Base-by-base conservation (phyloP, 768 basidiomycete genomes). In the Macrolepiota dolichaula region DNA sequence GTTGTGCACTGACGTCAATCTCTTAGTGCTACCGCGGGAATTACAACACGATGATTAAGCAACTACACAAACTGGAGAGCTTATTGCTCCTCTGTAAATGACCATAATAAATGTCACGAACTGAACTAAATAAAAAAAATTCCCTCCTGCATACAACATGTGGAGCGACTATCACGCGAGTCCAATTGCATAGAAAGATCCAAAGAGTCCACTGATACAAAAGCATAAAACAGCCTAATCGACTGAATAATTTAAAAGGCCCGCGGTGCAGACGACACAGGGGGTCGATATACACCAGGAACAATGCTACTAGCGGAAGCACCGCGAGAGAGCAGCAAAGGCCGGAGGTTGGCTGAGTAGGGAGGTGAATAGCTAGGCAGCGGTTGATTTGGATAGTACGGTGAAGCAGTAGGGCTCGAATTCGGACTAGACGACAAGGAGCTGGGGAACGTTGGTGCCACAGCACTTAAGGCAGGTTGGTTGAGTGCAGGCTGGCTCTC, bases 1-100 rank as follows among this genome's bases (percentile, higher is more conserved):
- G 32, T 24, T 37, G 52, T 36, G 12, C 4, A 13, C 60, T 67
- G 67, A 67, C 65, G 59, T 66, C 63, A 70, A 61, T 25, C 47
- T 53, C n/a, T n/a, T n/a, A n/a, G n/a, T n/a, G n/a, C n/a, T 40
- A 22, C 38, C 27, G 38, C 37, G 42, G 38, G 17, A 49, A 54
- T 60, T 60, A 53, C 59, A 54, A 46, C 51, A 53, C 53, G 51
- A 25, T 22, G 2, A 49, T 11, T 22, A 24, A 44, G n/a, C 19
- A 17, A 44, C n/a, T 44, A 44, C 17, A n/a, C n/a, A 7, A 44
- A 2, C 15, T 13, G 25, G 29, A 32, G 29, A 32, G 29, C 29
- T 32, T 32, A 32, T 32, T 32, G 29, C 29, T 7, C 29, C 29
- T 7, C 7, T 7, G 3, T 32, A 32, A 32, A 3, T n/a, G n/a